Evolutionary conservation across 2,329 filamentous ascomycete genomes (phyloP).

Genomic region (Botrytis pseudocinerea): DNA sequence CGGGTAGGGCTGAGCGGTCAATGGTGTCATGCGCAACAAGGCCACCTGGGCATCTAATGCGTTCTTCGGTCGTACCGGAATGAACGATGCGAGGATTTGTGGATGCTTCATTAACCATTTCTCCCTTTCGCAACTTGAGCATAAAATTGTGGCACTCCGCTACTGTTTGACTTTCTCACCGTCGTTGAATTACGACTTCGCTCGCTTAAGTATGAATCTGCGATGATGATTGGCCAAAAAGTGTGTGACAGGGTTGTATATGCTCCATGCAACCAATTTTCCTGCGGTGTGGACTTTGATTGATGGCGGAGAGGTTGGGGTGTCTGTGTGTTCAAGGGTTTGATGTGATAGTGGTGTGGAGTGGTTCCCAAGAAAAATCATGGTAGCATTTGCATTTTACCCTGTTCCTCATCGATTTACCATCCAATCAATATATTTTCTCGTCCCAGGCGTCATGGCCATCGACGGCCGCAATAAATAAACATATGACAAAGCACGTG

Average conservation of each 20-base stretch:
- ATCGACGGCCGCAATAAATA: slow-evolving; percentile 30
- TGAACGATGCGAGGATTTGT: slow-evolving; percentile 7
- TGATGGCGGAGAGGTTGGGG: slow-evolving; percentile 23
- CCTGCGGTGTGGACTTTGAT: slow-evolving; percentile 28
- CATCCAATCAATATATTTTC: slow-evolving; percentile 10
- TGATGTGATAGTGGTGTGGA: slow-evolving; percentile 20
- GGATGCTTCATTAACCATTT: slow-evolving; percentile 12
- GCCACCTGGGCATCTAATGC: slow-evolving; percentile 10
- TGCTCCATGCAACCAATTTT: slow-evolving; percentile 23
- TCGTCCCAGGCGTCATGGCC: slow-evolving; percentile 13
- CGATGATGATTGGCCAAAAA: slow-evolving; percentile 17
- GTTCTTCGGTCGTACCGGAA: slow-evolving; percentile 21
- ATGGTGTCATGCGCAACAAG: slow-evolving; percentile 25
- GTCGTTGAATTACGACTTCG: slow-evolving; percentile 24
- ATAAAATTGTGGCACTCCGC: slow-evolving; percentile 13
- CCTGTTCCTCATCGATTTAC: background rate
- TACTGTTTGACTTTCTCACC: slow-evolving; percentile 24
- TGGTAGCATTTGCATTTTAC: slow-evolving; percentile 6
- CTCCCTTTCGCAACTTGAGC: background rate
- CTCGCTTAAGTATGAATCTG: slow-evolving; percentile 24
- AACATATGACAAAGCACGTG: slow-evolving; percentile 39
- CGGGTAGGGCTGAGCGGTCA: slow-evolving; percentile 35
- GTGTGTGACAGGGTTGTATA: slow-evolving; percentile 23
- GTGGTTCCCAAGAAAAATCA: slow-evolving; percentile 18
- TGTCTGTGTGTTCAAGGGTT: slow-evolving; percentile 17